Conservation (phyloP, 495 filamentous ascomycete genomes). For the Penicillium riverlandense region DNA sequence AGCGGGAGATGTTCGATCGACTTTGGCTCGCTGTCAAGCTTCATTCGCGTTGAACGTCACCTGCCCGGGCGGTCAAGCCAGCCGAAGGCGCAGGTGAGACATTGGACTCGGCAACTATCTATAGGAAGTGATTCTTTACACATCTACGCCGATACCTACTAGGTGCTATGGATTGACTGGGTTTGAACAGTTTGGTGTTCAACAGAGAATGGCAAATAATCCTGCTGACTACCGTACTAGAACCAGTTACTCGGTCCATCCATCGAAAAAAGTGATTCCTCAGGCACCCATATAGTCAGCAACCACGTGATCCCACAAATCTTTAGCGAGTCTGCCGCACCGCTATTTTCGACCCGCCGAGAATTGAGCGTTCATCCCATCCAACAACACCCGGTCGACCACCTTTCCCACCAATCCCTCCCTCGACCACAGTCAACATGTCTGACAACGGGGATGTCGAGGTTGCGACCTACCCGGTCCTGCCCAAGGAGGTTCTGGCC, state of each 20-base stretch:
- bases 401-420: constrained; percentile 35
- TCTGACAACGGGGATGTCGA: constrained; percentile 95
- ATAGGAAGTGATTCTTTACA: neutral
- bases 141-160: too few species aligned
- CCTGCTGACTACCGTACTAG: neutral
- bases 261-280: constrained; percentile 5
- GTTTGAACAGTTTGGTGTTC: too few species aligned
- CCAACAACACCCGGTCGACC: constrained; percentile 35
- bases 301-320: constrained; percentile 24
- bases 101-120: neutral
- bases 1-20: constrained; percentile 19
- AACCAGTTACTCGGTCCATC: neutral
- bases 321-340: constrained; percentile 38
- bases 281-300: constrained; percentile 2
- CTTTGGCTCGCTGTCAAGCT: constrained; percentile 20
- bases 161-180: too few species aligned
- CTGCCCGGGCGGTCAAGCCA: constrained; percentile 26
- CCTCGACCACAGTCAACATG: constrained; percentile 59
- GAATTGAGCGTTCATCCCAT: too few species aligned
- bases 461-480: constrained; percentile 69
- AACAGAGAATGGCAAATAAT: neutral
- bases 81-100: constrained; percentile 15
- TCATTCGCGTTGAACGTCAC: constrained; percentile 25
- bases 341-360: constrained; percentile 23
- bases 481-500: constrained; percentile 88